These are phyloP conservation scores for Fusarium tjaetaba DNA, from an alignment of 2,329 filamentous ascomycete genomes.

Conservation along the genomic window DNA sequence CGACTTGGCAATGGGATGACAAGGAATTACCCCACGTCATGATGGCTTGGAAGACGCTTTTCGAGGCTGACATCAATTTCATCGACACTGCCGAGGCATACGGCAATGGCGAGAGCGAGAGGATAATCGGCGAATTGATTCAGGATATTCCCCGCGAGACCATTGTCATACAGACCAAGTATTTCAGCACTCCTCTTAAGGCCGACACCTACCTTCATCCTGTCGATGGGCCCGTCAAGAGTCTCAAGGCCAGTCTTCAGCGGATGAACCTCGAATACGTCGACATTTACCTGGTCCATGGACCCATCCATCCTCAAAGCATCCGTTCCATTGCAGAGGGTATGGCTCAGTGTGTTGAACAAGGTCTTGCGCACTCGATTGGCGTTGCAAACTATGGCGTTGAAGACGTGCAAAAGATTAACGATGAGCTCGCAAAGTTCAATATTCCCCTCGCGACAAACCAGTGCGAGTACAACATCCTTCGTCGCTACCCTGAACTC, in stretches of 20 bases:
- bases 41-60: slow-evolving; percentile 12
- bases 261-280: slow-evolving; percentile 9
- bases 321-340: not conserved
- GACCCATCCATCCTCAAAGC: slow-evolving; percentile 9
- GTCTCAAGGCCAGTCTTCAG: slow-evolving; percentile 4
- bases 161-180: slow-evolving; percentile 11
- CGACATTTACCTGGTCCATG: slow-evolving; percentile 17
- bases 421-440: slow-evolving; percentile 19
- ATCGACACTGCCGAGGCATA: slow-evolving; percentile 8
- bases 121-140: not conserved
- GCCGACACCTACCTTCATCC: not conserved
- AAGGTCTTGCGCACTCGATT: not conserved
- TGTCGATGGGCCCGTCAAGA: not conserved
- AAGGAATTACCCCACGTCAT: not conserved
- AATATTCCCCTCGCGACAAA: slow-evolving; percentile 14
- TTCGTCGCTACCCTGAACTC: slow-evolving; percentile 4
- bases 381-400: slow-evolving; percentile 11
- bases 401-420: not conserved
- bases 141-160: not conserved
- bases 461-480: slow-evolving; percentile 18
- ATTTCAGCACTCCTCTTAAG: slow-evolving; percentile 11
- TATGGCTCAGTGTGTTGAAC: slow-evolving; percentile 20
- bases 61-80: slow-evolving; percentile 13
- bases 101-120: slow-evolving; percentile 2
- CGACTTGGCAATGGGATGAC: slow-evolving; percentile 6